Percentiles rank a stretch among this genome's conserved stretches.
phyloP scores from a whole-genome alignment of 331 rosid genomes.

The Pyracantha coccinea region DNA sequence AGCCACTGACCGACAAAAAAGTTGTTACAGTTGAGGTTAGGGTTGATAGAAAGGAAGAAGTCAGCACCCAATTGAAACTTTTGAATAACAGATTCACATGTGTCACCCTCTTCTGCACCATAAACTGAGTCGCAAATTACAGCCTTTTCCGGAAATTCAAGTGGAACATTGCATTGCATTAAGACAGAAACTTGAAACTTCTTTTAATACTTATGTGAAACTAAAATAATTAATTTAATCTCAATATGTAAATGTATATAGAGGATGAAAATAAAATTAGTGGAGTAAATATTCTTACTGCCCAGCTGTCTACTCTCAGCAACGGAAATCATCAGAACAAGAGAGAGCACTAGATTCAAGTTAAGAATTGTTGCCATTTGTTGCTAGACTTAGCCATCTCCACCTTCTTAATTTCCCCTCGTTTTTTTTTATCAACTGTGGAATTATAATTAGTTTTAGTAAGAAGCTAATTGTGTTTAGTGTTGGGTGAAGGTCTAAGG shows the following conservation, averaged over 20 bases:
- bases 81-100: background rate
- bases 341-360: background rate
- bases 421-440: too few species aligned
- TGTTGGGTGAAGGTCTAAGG: too few species aligned
- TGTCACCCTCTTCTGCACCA: constrained; percentile 10
- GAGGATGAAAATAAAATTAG: too few species aligned
- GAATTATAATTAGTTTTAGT: too few species aligned
- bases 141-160: background rate
- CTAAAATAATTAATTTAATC: background rate
- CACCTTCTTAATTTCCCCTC: background rate
- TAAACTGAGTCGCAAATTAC: background rate
- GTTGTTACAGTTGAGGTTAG: constrained; percentile 11
- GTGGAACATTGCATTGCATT: background rate
- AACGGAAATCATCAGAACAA: background rate
- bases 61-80: background rate
- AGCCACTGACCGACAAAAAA: constrained; percentile 23
- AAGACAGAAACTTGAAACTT: too few species aligned
- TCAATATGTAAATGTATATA: too few species aligned
- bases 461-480: too few species aligned
- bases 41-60: constrained; percentile 4
- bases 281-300: background rate
- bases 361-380: background rate
- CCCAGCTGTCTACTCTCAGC: background rate
- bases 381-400: background rate
- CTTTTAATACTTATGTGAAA: too few species aligned